A percentile compares a stretch with the other conserved stretches of the same genome.
Evolutionary conservation across 2,329 filamentous ascomycete genomes (phyloP).

Genomic region (Orbilia javanica): DNA sequence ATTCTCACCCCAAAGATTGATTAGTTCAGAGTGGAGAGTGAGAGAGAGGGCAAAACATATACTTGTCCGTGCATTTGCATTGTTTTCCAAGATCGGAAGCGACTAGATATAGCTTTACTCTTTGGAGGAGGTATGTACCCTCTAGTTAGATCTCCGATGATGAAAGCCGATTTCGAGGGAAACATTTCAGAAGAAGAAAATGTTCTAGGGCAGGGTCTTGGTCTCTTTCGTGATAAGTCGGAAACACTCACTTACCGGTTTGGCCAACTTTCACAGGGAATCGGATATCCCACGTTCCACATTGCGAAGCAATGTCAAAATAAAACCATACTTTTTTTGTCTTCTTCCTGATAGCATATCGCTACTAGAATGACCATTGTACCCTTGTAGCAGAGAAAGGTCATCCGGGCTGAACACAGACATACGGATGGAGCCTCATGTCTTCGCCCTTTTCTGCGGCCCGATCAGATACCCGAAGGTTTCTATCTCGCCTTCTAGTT

Average conservation of each 20-base stretch:
- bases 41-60: not conserved
- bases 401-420: slow-evolving; percentile 11
- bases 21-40: not conserved
- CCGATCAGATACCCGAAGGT: slow-evolving; percentile 56
- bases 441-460: slow-evolving; percentile 6
- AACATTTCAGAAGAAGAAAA: too few relatives aligned
- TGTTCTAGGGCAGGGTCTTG: slow-evolving; percentile 16
- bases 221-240: slow-evolving; percentile 47
- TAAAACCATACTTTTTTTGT: not conserved
- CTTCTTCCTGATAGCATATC: not conserved
- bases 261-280: slow-evolving; percentile 29
- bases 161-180: slow-evolving; percentile 40
- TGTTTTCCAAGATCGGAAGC: slow-evolving; percentile 22
- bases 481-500: slow-evolving; percentile 37
- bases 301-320: slow-evolving; percentile 2
- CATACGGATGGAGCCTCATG: slow-evolving; percentile 13
- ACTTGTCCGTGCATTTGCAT: not conserved
- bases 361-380: slow-evolving; percentile 2
- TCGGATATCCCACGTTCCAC: not conserved
- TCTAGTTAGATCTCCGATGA: slow-evolving; percentile 28
- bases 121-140: slow-evolving; percentile 19
- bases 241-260: slow-evolving; percentile 46
- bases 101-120: slow-evolving; percentile 35
- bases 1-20: slow-evolving; percentile 4
- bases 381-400: slow-evolving; percentile 10